Evolutionary conservation across 2,329 filamentous ascomycete genomes (phyloP).

Genomic region (Orbilia blumenaviensis): DNA sequence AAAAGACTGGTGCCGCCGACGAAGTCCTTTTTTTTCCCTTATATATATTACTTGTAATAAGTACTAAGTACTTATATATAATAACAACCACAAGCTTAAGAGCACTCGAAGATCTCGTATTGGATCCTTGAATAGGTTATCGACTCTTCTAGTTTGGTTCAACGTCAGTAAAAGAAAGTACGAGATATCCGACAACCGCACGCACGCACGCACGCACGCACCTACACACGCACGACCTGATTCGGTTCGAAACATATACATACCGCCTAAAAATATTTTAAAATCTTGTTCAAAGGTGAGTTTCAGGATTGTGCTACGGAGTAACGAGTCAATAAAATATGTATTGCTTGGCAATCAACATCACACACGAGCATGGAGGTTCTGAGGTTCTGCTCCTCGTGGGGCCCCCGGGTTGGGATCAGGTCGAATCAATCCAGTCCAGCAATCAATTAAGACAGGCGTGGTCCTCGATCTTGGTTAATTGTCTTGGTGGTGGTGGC

Average conservation of each 20-base stretch:
- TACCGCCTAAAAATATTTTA: background rate
- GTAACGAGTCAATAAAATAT: too few species aligned
- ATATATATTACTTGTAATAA: too few species aligned
- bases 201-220: background rate
- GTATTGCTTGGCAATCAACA: background rate
- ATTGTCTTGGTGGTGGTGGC: background rate
- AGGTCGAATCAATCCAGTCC: background rate
- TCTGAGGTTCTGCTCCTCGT: conserved; percentile 17
- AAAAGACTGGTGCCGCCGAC: background rate
- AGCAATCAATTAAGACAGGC: background rate
- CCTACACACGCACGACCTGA: too few species aligned
- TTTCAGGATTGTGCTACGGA: background rate
- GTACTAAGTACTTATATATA: too few species aligned
- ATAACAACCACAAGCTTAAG: too few species aligned
- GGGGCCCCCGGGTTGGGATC: background rate
- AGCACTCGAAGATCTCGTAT: background rate
- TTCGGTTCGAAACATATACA: background rate
- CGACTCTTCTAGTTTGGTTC: too few species aligned
- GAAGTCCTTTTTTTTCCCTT: too few species aligned
- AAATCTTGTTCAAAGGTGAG: background rate
- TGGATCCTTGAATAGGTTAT: too few species aligned
- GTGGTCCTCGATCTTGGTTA: background rate
- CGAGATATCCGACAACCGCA: background rate
- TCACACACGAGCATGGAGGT: background rate
- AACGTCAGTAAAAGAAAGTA: too few species aligned